phyloP scores from a whole-genome alignment of 345 rosid genomes.

The Citropsis articulata region DNA sequence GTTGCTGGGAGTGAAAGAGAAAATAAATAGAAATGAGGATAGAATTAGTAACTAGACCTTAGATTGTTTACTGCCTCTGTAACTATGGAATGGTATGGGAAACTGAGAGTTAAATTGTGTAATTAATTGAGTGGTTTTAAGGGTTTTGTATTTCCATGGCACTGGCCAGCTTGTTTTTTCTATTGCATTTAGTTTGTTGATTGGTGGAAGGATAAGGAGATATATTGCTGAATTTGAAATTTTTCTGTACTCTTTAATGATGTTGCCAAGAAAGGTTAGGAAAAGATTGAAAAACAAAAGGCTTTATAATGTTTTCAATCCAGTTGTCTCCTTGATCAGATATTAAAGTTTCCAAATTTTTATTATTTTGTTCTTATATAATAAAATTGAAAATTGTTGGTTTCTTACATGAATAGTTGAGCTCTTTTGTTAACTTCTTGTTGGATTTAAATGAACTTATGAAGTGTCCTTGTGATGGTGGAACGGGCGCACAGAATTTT shows the following conservation, averaged over 20 bases:
- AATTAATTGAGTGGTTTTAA: neutral
- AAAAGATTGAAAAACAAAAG: neutral
- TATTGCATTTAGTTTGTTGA: neutral
- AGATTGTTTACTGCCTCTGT: neutral
- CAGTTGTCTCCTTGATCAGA: neutral
- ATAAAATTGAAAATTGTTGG: no score
- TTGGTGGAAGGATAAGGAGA: neutral
- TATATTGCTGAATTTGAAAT: neutral
- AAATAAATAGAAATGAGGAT: neutral
- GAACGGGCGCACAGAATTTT: conserved; percentile 15
- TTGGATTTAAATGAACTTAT: neutral
- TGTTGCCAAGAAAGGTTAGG: neutral
- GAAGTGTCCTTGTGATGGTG: conserved; percentile 21
- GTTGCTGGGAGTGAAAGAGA: neutral
- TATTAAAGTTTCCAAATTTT: neutral
- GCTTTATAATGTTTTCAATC: neutral
- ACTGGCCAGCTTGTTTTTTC: neutral
- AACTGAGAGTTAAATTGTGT: neutral
- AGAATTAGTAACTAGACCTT: neutral
- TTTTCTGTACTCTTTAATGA: neutral
- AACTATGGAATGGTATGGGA: neutral
- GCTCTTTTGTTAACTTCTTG: conserved; percentile 8
- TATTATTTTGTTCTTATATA: neutral
- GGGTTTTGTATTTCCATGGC: neutral
- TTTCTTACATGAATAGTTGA: neutral